phyloP scores from a whole-genome alignment of 139 green algal species.

The Monoraphidium neglectum region DNA sequence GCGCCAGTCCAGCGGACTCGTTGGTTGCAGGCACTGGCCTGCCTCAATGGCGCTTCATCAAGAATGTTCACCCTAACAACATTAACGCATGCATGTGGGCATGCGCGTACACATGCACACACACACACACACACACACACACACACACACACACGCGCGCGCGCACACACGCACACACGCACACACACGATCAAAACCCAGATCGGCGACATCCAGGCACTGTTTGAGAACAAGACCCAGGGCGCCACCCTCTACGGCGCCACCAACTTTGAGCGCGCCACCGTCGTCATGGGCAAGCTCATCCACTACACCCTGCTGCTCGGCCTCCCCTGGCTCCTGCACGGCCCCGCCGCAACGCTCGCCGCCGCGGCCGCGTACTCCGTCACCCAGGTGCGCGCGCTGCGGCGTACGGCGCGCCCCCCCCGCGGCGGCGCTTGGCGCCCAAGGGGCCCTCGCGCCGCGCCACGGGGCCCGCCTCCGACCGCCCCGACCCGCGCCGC shows the following conservation, averaged over 20 bases:
- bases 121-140: neutral
- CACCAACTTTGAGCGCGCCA: conserved; percentile 54
- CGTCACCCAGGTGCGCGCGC: conserved; percentile 11
- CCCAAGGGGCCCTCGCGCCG: no score
- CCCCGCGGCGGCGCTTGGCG: no score
- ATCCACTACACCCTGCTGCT: conserved; percentile 76
- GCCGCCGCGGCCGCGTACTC: conserved; percentile 51
- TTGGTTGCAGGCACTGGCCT: no score
- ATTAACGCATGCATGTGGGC: no score
- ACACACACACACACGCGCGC: neutral
- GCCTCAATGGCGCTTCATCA: no score
- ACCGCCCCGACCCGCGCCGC: no score
- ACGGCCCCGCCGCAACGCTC: conserved; percentile 54
- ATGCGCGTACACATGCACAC: no score
- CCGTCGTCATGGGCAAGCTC: conserved; percentile 73
- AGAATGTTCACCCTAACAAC: no score
- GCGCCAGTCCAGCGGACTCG: no score
- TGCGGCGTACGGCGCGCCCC: no score
- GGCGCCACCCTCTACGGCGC: conserved; percentile 78
- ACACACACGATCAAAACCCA: neutral
- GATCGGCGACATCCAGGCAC: conserved; percentile 46
- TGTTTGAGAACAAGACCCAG: conserved; percentile 58
- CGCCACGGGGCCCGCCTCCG: no score
- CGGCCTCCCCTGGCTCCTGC: conserved; percentile 52
- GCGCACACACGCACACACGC: no score